Conservation (phyloP, 176 grass and related monocot genomes). For the Ensete glaucum region DNA sequence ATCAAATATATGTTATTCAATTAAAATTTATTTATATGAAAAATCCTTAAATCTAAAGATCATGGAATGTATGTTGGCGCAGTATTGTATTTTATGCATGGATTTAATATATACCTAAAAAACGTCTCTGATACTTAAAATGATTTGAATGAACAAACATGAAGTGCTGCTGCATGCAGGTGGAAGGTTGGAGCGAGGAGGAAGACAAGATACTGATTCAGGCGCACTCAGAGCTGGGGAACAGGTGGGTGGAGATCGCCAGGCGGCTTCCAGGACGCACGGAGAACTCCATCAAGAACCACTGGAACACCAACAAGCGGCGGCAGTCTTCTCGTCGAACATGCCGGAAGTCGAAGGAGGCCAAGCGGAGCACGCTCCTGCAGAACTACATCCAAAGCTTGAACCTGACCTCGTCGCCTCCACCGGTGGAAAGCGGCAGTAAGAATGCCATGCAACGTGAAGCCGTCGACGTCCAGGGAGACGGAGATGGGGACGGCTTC, state of each 20-base stretch:
- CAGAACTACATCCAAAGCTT: not conserved
- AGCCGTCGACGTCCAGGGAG: too few species aligned
- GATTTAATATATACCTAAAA: too few species aligned
- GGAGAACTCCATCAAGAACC: slow-evolving; percentile 20
- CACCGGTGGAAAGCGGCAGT: not conserved
- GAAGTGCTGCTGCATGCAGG: not conserved
- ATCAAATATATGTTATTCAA: too few species aligned
- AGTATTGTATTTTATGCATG: too few species aligned
- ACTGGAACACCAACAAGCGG: slow-evolving; percentile 12
- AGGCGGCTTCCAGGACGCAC: slow-evolving; percentile 12
- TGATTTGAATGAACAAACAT: too few species aligned
- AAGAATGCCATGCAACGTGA: too few species aligned
- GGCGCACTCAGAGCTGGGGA: slow-evolving; percentile 12
- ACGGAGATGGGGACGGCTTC: too few species aligned
- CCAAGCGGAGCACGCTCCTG: not conserved
- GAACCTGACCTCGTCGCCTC: not conserved
- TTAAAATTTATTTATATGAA: too few species aligned
- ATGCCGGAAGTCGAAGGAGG: not conserved
- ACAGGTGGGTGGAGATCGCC: slow-evolving; percentile 13
- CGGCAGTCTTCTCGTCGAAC: not conserved
- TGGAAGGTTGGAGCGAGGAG: not conserved
- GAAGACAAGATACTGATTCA: slow-evolving; percentile 11
- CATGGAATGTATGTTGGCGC: too few species aligned
- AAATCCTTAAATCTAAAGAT: too few species aligned
- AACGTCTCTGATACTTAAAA: too few species aligned